Percentiles rank a stretch among this genome's conserved stretches.
Evolutionary conservation across 768 basidiomycete species (phyloP).

Genomic region (Auricularia sp.): DNA sequence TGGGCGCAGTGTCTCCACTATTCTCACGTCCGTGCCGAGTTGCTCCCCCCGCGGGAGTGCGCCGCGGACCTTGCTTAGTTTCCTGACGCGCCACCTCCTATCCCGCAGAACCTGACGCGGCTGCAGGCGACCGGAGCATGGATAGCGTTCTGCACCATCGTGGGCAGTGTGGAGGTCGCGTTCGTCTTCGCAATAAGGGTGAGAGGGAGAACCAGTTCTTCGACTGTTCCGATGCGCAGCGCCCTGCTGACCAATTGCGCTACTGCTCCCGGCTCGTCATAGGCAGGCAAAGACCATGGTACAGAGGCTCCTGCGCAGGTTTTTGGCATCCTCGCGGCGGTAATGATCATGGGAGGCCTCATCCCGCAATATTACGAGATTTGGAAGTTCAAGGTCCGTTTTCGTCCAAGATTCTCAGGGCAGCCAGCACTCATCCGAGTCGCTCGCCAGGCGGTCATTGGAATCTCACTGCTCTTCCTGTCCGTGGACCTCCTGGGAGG

Average conservation of each 20-base stretch:
- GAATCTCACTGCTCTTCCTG: constrained; percentile 64
- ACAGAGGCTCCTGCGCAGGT: constrained; percentile 32
- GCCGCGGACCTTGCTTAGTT: constrained; percentile 9
- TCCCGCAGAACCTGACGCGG: neutral
- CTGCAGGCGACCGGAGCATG: constrained; percentile 26
- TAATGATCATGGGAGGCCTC: constrained; percentile 40
- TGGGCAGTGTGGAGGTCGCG: constrained; percentile 48
- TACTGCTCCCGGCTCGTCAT: neutral
- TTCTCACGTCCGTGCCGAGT: constrained; percentile 22
- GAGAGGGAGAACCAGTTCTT: constrained; percentile 13
- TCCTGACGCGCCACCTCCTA: neutral
- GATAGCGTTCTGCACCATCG: constrained; percentile 28
- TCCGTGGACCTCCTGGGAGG: constrained; percentile 59
- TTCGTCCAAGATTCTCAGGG: neutral
- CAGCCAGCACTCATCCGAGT: neutral
- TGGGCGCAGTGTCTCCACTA: constrained; percentile 71
- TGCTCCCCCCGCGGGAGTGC: neutral
- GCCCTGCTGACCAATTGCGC: neutral
- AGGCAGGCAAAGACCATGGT: constrained; percentile 30
- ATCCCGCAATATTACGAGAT: constrained; percentile 72
- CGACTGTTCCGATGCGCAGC: neutral
- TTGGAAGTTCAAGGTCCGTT: constrained; percentile 37
- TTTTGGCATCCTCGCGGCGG: constrained; percentile 52
- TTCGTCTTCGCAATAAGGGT: constrained; percentile 50
- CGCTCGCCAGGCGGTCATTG: constrained; percentile 35